These are phyloP conservation scores for Lipomyces yamadae DNA, from an alignment of 805 yeast species.

Conservation along the genomic window DNA sequence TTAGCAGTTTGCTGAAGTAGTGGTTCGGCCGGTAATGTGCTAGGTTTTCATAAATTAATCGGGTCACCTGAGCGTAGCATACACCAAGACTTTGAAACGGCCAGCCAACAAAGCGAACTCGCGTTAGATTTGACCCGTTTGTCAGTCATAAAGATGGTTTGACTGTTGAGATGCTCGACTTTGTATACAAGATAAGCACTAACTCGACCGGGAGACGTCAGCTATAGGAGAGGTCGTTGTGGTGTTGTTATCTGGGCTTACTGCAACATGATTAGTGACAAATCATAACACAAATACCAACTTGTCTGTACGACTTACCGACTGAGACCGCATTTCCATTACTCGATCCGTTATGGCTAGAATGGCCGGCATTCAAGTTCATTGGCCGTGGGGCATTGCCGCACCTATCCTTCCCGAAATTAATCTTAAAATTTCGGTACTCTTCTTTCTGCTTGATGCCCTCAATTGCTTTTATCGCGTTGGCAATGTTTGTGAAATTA, in stretches of 20 bases:
- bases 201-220: not conserved
- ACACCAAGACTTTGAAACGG: not conserved
- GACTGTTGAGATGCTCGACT: not conserved
- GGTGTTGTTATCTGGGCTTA: not conserved
- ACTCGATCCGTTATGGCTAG: slow-evolving; percentile 8
- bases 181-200: not conserved
- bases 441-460: slow-evolving; percentile 78
- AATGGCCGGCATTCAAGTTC: slow-evolving; percentile 1
- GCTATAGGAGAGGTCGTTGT: not conserved
- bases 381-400: slow-evolving; percentile 80
- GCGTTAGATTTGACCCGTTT: not conserved
- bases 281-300: not conserved
- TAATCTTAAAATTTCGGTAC: slow-evolving; percentile 69
- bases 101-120: not conserved
- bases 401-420: slow-evolving; percentile 93
- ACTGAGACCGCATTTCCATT: not conserved
- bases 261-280: not conserved
- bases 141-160: not conserved
- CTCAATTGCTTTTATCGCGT: slow-evolving; percentile 90
- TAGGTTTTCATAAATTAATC: not conserved
- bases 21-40: not conserved
- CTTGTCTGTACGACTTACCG: not conserved
- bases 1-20: not conserved
- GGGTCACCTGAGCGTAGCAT: not conserved
- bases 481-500: slow-evolving; percentile 86